Conservation (phyloP, 257 asterid genomes). For the Verbena officinalis region DNA sequence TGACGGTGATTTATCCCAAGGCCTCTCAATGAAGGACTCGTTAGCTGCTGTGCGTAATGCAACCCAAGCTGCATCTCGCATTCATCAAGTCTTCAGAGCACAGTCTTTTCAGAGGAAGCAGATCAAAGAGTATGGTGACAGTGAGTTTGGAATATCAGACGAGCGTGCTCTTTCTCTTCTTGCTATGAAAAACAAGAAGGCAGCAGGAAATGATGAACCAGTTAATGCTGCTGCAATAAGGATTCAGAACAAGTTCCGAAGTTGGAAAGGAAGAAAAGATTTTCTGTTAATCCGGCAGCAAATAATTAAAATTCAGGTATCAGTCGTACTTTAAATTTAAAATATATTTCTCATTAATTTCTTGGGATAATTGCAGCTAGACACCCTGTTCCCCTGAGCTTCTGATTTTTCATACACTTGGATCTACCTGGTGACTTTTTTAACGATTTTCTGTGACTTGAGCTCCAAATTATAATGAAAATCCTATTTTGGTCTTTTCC, state of each 20-base stretch:
- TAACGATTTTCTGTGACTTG: too few species aligned
- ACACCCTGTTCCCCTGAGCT: too few species aligned
- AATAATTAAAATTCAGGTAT: slow-evolving; percentile 87
- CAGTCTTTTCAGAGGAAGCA: slow-evolving; percentile 94
- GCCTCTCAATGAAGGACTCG: slow-evolving; percentile 78
- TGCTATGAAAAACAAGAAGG: slow-evolving; percentile 58
- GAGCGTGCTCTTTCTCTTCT: slow-evolving; percentile 71
- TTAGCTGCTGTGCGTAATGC: slow-evolving; percentile 95
- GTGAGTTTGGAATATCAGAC: slow-evolving; percentile 64
- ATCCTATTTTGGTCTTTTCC: too few species aligned
- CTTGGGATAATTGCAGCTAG: slow-evolving; percentile 3
- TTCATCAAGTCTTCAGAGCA: slow-evolving; percentile 79
- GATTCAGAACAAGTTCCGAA: slow-evolving; percentile 87
- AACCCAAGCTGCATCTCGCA: slow-evolving; percentile 96
- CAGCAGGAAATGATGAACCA: slow-evolving; percentile 59
- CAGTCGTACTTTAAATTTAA: neutral
- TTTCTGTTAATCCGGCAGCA: slow-evolving; percentile 68
- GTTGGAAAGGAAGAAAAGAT: slow-evolving; percentile 92
- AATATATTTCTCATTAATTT: neutral
- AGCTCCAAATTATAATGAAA: too few species aligned
- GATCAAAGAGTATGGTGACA: slow-evolving; percentile 52
- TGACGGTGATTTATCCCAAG: slow-evolving; percentile 64
- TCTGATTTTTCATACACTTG: too few species aligned
- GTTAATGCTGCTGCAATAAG: slow-evolving; percentile 78
- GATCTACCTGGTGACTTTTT: too few species aligned